phyloP scores from a whole-genome alignment of 306 rosid genomes.

The Prunus padus region DNA sequence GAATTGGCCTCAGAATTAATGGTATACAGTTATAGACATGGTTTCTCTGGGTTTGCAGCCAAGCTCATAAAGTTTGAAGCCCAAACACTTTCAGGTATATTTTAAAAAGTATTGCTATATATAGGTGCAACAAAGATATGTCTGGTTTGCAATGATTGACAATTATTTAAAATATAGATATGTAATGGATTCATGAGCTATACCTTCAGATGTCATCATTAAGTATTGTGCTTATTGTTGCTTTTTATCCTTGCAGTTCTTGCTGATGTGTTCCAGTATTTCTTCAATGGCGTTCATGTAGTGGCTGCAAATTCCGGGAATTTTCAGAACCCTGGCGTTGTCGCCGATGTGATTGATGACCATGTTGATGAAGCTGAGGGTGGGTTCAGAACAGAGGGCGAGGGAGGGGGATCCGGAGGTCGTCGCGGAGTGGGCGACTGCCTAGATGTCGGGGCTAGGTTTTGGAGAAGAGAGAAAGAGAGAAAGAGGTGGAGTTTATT shows the following conservation, averaged over 20 bases:
- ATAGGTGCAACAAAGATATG: not conserved
- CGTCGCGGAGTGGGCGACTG: too few species aligned
- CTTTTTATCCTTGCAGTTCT: not conserved
- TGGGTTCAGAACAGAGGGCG: too few species aligned
- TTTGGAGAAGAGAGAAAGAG: too few species aligned
- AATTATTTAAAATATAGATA: not conserved
- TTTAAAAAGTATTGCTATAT: not conserved
- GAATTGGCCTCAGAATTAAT: conserved; percentile 28
- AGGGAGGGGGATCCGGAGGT: too few species aligned
- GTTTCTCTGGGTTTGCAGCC: conserved; percentile 11
- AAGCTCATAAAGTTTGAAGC: conserved; percentile 21
- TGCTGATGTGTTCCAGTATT: not conserved
- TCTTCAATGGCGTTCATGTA: not conserved
- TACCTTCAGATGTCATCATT: not conserved
- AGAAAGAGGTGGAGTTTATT: too few species aligned
- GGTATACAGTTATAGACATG: conserved; percentile 38
- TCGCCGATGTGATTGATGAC: not conserved
- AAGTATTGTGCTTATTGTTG: not conserved
- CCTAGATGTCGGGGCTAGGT: too few species aligned
- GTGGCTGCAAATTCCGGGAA: not conserved
- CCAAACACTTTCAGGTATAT: not conserved
- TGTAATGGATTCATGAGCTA: not conserved
- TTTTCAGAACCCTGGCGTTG: not conserved
- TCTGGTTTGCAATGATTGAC: not conserved
- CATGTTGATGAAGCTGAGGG: not conserved